A percentile compares a stretch with the other conserved stretches of the same genome.
These are phyloP conservation scores for Rhizoclosmatium sp. DNA, from an alignment of 192 early-diverging fungal species.

Conservation along the genomic window DNA sequence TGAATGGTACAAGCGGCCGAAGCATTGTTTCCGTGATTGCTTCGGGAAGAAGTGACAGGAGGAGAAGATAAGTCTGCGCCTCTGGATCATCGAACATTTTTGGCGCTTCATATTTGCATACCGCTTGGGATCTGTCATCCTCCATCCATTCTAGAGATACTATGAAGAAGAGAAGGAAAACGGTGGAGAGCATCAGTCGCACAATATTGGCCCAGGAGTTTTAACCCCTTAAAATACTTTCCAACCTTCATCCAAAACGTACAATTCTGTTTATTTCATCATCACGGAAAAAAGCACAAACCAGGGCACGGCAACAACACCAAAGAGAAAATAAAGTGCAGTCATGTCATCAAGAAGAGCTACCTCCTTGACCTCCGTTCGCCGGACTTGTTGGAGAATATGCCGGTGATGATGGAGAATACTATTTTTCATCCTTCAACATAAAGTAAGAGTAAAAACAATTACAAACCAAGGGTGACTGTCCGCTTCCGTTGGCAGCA, in stretches of 20 bases:
- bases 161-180: background rate
- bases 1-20: conserved; percentile 54
- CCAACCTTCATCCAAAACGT: too few relatives aligned
- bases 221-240: background rate
- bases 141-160: background rate
- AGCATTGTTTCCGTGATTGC: conserved; percentile 54
- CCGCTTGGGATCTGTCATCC: background rate
- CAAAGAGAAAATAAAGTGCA: too few relatives aligned
- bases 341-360: too few relatives aligned
- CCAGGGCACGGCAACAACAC: too few relatives aligned
- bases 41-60: conserved; percentile 54
- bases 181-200: background rate
- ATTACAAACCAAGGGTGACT: conserved; percentile 17
- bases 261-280: too few relatives aligned
- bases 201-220: background rate
- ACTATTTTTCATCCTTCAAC: background rate
- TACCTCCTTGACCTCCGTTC: background rate
- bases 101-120: background rate
- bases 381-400: conserved; percentile 66
- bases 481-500: background rate
- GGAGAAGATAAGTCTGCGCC: conserved; percentile 40
- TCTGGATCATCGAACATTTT: background rate
- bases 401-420: conserved; percentile 72
- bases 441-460: background rate
- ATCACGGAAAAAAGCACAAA: too few relatives aligned